Evolutionary conservation across 768 basidiomycete genomes (phyloP), one percentile per base, ranked within the genome.

Genomic region (Lentinula lateritia): DNA sequence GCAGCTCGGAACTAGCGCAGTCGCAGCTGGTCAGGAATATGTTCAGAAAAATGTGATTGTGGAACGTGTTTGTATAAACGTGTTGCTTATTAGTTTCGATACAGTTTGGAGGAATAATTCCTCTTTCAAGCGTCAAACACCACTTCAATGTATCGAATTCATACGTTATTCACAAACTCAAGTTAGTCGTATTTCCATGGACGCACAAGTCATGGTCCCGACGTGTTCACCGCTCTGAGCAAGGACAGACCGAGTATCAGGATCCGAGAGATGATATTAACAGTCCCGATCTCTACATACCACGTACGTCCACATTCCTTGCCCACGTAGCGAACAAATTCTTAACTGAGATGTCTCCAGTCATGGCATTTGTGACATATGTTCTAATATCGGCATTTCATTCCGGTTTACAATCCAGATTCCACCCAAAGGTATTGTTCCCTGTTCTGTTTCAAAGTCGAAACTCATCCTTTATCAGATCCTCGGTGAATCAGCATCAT

Each of bases 121-220:
- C 93, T 2, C 74, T 89, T 36, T 79, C 85, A 10, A 79, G 87
- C 48, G 78, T 97, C 57, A 95, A 96, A 71, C 88, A 93, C 69
- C 88, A 92, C 67, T 98, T 98, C 76, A 93, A 97, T 72, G 97
- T 99, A 9, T 93, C 92, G 13, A 98, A 98, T 70, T 89, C 87
- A 0, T 99, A 99, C 71, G 97, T 98, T 60, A 87, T 98, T 46
- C 82, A 82, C 67, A 99, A 98, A 71, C 76, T 99, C 6, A 83
- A 83, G 13, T 77, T 98, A 9, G 78, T 99, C 13, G 76, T 98
- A n/a, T 98, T 97, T 66, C 97, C 97, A 0, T 98, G 97, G 97
- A 73, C 87, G 46, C 95, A 98, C 71, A 85, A 83, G 61, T 91
- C 94, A 0, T 95, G 94, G 90, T 82, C 87, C 1, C 80, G 96